These are phyloP conservation scores for Arabidopsis hybrid DNA, from an alignment of 441 rosid species.

Conservation along the genomic window DNA sequence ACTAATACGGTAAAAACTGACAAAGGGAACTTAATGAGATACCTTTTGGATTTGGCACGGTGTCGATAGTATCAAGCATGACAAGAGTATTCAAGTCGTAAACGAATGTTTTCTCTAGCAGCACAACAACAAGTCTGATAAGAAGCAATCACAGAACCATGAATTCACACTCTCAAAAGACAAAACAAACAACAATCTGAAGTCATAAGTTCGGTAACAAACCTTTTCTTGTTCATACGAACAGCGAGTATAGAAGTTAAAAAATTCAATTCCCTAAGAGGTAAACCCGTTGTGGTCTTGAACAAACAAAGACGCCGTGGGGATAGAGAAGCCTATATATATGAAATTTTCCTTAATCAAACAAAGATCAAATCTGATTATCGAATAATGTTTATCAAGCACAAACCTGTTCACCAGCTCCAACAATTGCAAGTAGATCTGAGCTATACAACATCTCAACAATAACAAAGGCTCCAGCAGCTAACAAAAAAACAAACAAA, in stretches of 20 bases:
- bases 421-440: slow-evolving; percentile 88
- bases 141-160: slow-evolving; percentile 33
- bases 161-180: slow-evolving; percentile 12
- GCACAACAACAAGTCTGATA: slow-evolving; percentile 84
- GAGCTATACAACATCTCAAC: slow-evolving; percentile 89
- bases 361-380: slow-evolving; percentile 7
- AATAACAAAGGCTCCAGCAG: slow-evolving; percentile 69
- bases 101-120: slow-evolving; percentile 81
- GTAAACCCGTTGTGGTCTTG: slow-evolving; percentile 66
- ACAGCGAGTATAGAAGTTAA: slow-evolving; percentile 83
- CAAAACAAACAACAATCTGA: background rate
- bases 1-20: background rate
- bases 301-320: slow-evolving; percentile 89
- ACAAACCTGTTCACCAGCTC: slow-evolving; percentile 94
- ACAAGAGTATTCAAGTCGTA: slow-evolving; percentile 76
- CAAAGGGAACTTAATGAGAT: slow-evolving; percentile 3
- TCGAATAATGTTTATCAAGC: background rate
- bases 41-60: slow-evolving; percentile 88
- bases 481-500: slow-evolving; percentile 48
- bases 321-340: slow-evolving; percentile 73
- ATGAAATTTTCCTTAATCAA: slow-evolving; percentile 34
- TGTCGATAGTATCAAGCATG: slow-evolving; percentile 80
- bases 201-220: background rate
- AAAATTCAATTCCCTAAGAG: slow-evolving; percentile 79
- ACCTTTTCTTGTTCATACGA: slow-evolving; percentile 82